A percentile compares a stretch with the other conserved stretches of the same genome.
Conservation (phyloP, 1,284 basidiomycete genomes). For the Moniliella sp. region DNA sequence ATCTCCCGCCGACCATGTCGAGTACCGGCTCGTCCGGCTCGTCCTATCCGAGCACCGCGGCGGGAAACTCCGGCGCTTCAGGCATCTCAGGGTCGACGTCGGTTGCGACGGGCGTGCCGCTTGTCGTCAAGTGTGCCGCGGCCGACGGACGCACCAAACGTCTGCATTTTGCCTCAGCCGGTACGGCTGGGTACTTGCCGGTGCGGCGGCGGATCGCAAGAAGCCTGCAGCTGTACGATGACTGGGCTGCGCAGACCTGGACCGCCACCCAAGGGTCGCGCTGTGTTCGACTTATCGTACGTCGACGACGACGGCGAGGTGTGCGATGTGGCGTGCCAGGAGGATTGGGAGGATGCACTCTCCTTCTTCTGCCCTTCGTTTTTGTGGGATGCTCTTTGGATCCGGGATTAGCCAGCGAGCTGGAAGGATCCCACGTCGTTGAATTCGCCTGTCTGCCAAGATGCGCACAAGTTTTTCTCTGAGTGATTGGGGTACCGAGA, state of each 20-base stretch:
- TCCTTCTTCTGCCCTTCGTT: constrained; percentile 1
- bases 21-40: no score
- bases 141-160: not conserved
- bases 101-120: not conserved
- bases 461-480: no score
- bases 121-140: not conserved
- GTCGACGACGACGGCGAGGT: constrained; percentile 2
- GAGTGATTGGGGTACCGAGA: not conserved
- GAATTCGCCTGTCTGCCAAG: no score
- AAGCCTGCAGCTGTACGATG: not conserved
- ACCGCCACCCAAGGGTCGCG: not conserved
- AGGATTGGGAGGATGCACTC: constrained; percentile 1
- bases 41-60: no score
- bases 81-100: no score
- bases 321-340: constrained; percentile 2
- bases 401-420: no score
- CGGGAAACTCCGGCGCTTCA: no score
- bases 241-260: not conserved
- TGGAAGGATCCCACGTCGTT: no score
- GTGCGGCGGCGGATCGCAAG: not conserved
- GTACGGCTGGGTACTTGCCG: not conserved
- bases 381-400: no score
- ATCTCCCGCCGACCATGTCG: no score
- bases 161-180: not conserved
- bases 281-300: constrained; percentile 1